Evolutionary conservation across 108 stramenopile genomes (phyloP), one percentile per base, ranked within the genome.

Genomic region (Cyclotella atomus): DNA sequence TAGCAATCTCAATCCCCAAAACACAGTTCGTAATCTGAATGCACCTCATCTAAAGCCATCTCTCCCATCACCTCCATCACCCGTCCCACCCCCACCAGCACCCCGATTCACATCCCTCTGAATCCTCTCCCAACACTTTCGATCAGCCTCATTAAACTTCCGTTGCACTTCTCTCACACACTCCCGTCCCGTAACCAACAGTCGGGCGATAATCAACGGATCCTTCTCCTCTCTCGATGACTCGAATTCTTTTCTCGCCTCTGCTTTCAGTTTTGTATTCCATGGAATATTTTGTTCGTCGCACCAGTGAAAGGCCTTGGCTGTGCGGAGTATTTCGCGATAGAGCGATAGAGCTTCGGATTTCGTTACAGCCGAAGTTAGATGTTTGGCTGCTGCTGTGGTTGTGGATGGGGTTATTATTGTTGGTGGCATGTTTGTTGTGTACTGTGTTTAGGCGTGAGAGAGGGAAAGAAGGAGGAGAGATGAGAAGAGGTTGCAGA

Each of bases 181-280:
- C 55, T 97, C 95, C 28, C 97, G 77, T 21, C 96, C 97, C 0
- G 96, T 96, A 5, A 98, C 91, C 27, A 98, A 54, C 88, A 98
- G 65, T 21, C 94, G 61, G 9, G 95, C 95, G 43, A 98, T 82
- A 30, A 98, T 87, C 20, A 96, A 68, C 0, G 97, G 97, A 75
- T 98, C 96, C 0, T 67, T 90, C 52, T 98, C 97, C 32, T 91
- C 83, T 55, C 69, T 73, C 20, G 92, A 76, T 23, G 85, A 82
- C 65, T 95, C 92, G 84, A 98, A 98, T 75, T 97, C 97, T 60
- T 89, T 84, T 0, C 96, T 83, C 15, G 96, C 96, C 70, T 95
- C 87, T 12, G 84, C 44, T 53, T 73, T 79, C 35, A 98, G 70
- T 28, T 91, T 81, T 17, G 38, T 29, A 61, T 91, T 87, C 95